phyloP scores from a whole-genome alignment of 805 yeast species.

The Kodamaea neixiangensis region DNA sequence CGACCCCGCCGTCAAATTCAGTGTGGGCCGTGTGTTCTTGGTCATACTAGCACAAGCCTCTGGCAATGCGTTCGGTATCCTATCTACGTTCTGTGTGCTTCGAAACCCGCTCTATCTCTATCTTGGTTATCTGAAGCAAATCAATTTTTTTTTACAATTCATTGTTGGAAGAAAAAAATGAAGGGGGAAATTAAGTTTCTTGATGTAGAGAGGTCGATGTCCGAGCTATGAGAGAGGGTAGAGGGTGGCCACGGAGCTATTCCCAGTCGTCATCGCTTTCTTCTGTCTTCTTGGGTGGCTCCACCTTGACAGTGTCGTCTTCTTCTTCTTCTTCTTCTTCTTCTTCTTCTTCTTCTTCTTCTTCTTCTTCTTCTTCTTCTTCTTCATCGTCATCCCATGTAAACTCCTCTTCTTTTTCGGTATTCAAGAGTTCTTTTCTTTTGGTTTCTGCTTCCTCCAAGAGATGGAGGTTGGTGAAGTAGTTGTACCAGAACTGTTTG shows the following conservation, averaged over 20 bases:
- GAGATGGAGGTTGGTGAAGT: conserved; percentile 54
- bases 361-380: conserved; percentile 18
- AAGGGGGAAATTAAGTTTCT: conserved; percentile 4
- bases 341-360: conserved; percentile 46
- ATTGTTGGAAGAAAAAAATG: conserved; percentile 2
- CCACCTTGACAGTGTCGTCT: conserved; percentile 4
- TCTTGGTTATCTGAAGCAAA: not conserved
- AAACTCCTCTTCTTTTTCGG: conserved; percentile 51
- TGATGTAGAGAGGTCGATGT: not conserved
- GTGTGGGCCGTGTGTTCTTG: not conserved
- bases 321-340: conserved; percentile 25
- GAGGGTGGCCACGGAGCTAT: too few species aligned
- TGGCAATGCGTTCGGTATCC: not conserved
- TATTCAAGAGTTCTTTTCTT: conserved; percentile 61
- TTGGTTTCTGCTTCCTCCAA: conserved; percentile 63
- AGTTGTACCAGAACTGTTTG: conserved; percentile 72
- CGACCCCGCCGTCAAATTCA: not conserved
- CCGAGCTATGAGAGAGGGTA: too few species aligned
- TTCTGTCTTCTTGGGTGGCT: conserved; percentile 11
- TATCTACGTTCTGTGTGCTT: not conserved
- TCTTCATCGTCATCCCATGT: conserved; percentile 54
- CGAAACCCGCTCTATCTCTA: not conserved
- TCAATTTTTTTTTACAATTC: not conserved
- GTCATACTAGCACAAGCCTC: conserved; percentile 1
- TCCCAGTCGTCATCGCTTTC: conserved; percentile 67